These are phyloP conservation scores for Glomus cerebriforme DNA, from an alignment of 192 early-diverging fungal genomes.

Conservation along the genomic window DNA sequence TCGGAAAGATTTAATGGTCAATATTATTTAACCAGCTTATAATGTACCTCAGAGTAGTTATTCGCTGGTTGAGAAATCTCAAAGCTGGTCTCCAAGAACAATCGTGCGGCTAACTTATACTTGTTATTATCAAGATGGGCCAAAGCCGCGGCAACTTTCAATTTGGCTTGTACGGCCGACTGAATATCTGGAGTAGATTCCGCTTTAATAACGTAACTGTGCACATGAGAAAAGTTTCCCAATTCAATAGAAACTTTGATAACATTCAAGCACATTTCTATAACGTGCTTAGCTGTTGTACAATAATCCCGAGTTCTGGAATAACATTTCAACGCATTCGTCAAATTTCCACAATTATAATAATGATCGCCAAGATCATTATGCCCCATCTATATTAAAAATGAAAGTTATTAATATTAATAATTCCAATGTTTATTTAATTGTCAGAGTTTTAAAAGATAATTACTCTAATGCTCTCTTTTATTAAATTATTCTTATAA, in stretches of 20 bases:
- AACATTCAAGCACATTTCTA: constrained; percentile 81
- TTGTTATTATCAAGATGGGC: constrained; percentile 61
- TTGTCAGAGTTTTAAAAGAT: neutral
- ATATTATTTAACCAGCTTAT: neutral
- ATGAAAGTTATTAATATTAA: neutral
- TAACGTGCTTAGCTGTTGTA: constrained; percentile 69
- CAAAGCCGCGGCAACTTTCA: constrained; percentile 67
- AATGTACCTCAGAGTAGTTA: constrained; percentile 47
- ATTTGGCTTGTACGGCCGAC: constrained; percentile 54
- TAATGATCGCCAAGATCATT: constrained; percentile 81
- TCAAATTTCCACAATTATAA: constrained; percentile 70
- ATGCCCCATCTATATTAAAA: constrained; percentile 71
- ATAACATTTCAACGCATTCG: constrained; percentile 68
- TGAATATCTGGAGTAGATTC: constrained; percentile 63
- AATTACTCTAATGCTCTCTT: constrained; percentile 83
- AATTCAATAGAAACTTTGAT: constrained; percentile 75
- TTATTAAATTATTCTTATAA: constrained; percentile 77
- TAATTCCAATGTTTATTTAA: neutral
- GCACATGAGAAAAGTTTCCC: constrained; percentile 69
- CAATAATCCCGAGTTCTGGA: constrained; percentile 76
- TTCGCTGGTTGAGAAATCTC: constrained; percentile 38
- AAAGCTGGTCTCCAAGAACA: constrained; percentile 63
- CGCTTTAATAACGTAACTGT: constrained; percentile 71
- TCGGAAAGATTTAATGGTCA: neutral
- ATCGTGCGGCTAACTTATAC: constrained; percentile 61